These are phyloP conservation scores for Globisporangium barbulae DNA, from an alignment of 352 stramenopile species.

Conservation along the genomic window DNA sequence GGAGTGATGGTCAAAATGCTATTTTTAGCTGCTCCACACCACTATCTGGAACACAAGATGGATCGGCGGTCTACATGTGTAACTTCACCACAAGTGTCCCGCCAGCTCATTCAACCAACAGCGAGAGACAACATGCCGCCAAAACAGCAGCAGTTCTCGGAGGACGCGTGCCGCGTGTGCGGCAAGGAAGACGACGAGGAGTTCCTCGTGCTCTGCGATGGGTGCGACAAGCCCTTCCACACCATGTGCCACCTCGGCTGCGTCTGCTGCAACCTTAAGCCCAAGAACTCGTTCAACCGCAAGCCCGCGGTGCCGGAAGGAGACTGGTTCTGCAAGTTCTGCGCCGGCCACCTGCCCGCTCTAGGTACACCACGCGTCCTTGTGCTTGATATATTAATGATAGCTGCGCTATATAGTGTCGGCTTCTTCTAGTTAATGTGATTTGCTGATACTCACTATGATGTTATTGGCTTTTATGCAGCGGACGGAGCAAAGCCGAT, in stretches of 20 bases:
- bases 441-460: neutral
- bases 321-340: conserved; percentile 89
- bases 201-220: conserved; percentile 79
- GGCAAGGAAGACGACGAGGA: conserved; percentile 70
- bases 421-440: neutral
- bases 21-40: conserved; percentile 1
- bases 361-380: conserved; percentile 29
- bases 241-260: conserved; percentile 70
- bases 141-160: conserved; percentile 31
- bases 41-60: neutral
- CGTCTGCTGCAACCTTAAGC: conserved; percentile 74
- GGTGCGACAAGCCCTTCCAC: conserved; percentile 75
- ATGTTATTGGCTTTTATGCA: conserved; percentile 16
- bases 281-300: conserved; percentile 73
- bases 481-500: conserved; percentile 36
- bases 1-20: conserved; percentile 3
- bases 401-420: neutral
- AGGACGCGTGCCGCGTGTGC: conserved; percentile 80
- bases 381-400: neutral
- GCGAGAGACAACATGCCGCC: conserved; percentile 11
- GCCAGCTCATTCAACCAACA: neutral
- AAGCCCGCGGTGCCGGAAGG: conserved; percentile 73
- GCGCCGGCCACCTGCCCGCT: conserved; percentile 48
- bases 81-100: neutral
- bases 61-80: neutral